Percentiles rank a stretch among this genome's conserved stretches.
These are phyloP conservation scores for Catharanthus roseus DNA, from an alignment of 257 asterid genomes.

Conservation along the genomic window DNA sequence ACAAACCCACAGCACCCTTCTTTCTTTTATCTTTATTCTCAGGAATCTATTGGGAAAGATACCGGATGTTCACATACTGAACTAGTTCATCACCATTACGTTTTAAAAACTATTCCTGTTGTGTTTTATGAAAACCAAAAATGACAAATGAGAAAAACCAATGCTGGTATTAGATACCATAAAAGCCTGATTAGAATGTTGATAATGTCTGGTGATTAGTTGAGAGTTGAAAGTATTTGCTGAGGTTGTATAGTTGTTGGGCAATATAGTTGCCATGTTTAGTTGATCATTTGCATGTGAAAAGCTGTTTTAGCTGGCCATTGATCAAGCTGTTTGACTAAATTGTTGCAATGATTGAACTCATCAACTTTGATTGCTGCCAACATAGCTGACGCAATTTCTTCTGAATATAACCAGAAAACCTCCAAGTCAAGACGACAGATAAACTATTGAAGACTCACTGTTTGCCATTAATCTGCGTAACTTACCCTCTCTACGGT, in stretches of 20 bases:
- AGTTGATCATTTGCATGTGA: constrained; percentile 93
- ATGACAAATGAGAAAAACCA: constrained; percentile 21
- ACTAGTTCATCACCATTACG: not conserved
- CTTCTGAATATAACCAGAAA: constrained; percentile 97
- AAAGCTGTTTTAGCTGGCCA: constrained; percentile 87
- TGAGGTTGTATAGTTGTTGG: constrained; percentile 93
- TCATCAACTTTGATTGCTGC: constrained; percentile 98
- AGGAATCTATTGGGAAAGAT: not conserved
- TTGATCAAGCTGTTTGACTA: constrained; percentile 50
- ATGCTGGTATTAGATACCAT: constrained; percentile 81
- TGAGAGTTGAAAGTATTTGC: constrained; percentile 85
- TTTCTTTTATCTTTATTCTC: not conserved
- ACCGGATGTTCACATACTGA: not conserved
- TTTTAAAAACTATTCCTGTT: not conserved
- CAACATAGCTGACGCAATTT: constrained; percentile 87
- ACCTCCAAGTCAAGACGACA: constrained; percentile 82
- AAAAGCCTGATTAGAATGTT: constrained; percentile 87
- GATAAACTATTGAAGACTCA: constrained; percentile 35
- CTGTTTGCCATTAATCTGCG: constrained; percentile 24
- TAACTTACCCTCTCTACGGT: constrained; percentile 45
- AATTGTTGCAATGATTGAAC: constrained; percentile 86
- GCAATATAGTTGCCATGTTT: constrained; percentile 80
- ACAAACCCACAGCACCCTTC: not conserved
- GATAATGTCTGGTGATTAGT: constrained; percentile 90
- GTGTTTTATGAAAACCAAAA: not conserved